Evolutionary conservation across 192 early-diverging fungal species (phyloP).

Genomic region (Linderina pennispora): DNA sequence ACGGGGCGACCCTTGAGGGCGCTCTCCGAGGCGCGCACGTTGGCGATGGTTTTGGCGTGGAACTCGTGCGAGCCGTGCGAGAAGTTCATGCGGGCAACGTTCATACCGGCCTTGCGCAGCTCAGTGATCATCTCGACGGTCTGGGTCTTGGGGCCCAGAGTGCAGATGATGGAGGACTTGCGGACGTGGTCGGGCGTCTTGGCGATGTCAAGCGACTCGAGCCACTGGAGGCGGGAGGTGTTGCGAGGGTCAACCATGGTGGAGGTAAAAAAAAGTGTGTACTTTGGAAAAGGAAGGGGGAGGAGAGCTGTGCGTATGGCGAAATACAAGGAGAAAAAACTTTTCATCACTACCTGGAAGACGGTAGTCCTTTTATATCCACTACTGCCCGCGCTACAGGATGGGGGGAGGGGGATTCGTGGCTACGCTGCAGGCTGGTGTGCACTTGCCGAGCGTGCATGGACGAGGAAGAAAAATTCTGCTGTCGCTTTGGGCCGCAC

Average conservation of each 20-base stretch:
- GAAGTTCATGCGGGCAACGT: conserved; percentile 77
- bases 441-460: no score
- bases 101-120: conserved; percentile 72
- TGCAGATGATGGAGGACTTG: conserved; percentile 81
- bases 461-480: no score
- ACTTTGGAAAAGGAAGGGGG: neutral
- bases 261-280: conserved; percentile 1
- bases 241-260: conserved; percentile 44
- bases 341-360: no score
- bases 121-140: conserved; percentile 60
- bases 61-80: conserved; percentile 66
- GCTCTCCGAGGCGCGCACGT: conserved; percentile 52
- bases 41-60: conserved; percentile 68
- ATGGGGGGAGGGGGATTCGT: no score
- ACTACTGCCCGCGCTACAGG: no score
- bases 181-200: conserved; percentile 52
- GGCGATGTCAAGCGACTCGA: conserved; percentile 59
- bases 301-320: no score
- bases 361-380: no score
- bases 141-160: conserved; percentile 76
- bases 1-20: conserved; percentile 42
- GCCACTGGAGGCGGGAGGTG: conserved; percentile 68
- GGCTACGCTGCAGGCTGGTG: no score
- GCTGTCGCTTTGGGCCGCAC: no score
- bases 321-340: no score